Base-by-base conservation (phyloP, 306 rosid species). In the Malus orientalis region DNA sequence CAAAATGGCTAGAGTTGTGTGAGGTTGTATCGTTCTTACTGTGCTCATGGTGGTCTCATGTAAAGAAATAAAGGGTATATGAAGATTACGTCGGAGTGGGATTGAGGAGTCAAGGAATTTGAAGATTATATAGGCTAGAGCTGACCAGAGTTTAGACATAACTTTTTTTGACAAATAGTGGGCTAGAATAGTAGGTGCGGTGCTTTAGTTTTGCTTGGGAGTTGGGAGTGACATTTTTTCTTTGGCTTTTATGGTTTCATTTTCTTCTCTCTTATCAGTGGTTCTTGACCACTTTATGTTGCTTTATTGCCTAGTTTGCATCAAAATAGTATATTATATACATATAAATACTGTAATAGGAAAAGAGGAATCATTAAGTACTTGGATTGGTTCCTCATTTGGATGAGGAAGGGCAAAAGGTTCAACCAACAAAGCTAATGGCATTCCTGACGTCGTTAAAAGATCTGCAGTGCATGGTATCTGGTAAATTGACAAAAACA, bases 331-430 rank as follows among this genome's bases (percentile, higher is more conserved):
- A 27, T 27, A 27, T 27, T 27, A 27, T 27, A 27, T 27, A 47
- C 4, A 47, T 14, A 38, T 1, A 40, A 0, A 8, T 40, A 9
- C 3, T 40, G 44, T 40, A 40, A 40, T 40, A 40, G 20, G 20
- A 15, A 49, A 49, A 49, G 55, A 49, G 55, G 16, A 5, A 49
- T 49, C 3, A 5, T 49, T 49, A 25, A 66, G 59, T 91, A 95
- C 99, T 82, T 95, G 99, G 74, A 95, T 85, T 78, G 97, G 92
- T 78, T 95, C 99, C 89, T 95, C 99, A 57, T 97, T 89, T 61
- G 93, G 89, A 85, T 95, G 99, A 79, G 95, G 93, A 88, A 95
- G 96, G 82, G 97, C 96, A 85, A 95, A 86, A 55, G 99, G 99
- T 80, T 95, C 98, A 83, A 95, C 96, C 85, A 95, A 73, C 92